Evolutionary conservation across 495 filamentous ascomycete species (phyloP), one percentile per base, ranked within the genome.

Genomic region (Penicillium egyptiacum): DNA sequence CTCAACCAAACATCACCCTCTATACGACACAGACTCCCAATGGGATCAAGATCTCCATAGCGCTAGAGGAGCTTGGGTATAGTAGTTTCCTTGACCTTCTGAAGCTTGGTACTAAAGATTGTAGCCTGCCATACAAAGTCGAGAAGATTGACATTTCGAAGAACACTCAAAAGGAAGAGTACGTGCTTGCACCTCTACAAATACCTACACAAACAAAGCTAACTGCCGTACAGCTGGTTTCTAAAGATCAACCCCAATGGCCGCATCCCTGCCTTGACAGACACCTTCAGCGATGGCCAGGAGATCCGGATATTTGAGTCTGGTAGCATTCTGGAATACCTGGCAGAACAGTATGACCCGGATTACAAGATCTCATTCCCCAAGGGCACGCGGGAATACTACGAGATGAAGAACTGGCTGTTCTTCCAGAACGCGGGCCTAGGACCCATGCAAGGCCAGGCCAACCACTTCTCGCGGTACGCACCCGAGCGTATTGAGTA

Each of bases 181-280:
- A 81, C 62, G 82, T 58, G 20, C 17, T 44, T 28, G 9, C 17
- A 26, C 14, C 39, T 43, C 9, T 8, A 42, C 11, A 4, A 37
- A 22, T 14, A 20, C 26, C n/a, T 5, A 45, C 22, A 11, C 2
- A 47, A 39, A 17, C 1, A 48, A 14, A 56, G 31, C 48, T 47
- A 57, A 35, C n/a, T 11, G 2, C 16, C 48, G 1, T 26, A 14
- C 41, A 78, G 75, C 53, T 95, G 89, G 89, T 97, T 93, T 77
- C 81, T 96, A 40, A 85, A 84, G 37, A 94, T 97, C 71, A 96
- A 96, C 74, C 92, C 92, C 51, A 96, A 97, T 67, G 92, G 92
- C 62, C 90, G 93, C 55, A 96, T 96, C 63, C 92, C 92, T n/a
- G 92, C 92, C 16, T 62, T 97, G 23, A 92, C 88, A 23, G 93